Evolutionary conservation across 192 early-diverging fungal genomes (phyloP).

Genomic region (Backusella liffmaniae): DNA sequence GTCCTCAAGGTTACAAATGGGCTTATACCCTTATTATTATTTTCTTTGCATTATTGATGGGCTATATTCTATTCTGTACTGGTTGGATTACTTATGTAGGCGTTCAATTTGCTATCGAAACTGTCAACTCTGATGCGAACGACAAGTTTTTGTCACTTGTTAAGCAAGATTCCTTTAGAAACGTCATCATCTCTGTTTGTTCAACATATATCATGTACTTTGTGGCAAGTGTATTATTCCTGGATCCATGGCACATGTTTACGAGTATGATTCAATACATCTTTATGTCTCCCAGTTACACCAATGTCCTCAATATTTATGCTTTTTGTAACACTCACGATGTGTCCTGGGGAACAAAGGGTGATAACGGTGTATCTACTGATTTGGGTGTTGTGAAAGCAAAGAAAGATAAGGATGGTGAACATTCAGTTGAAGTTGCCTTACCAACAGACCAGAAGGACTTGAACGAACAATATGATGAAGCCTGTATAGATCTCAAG

Average conservation of each 20-base stretch:
- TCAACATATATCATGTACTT: conserved; percentile 72
- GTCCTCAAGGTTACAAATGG: conserved; percentile 86
- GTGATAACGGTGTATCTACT: conserved; percentile 57
- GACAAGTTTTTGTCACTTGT: conserved; percentile 35
- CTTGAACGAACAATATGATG: conserved; percentile 83
- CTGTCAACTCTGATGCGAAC: conserved; percentile 15
- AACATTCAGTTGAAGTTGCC: conserved; percentile 48
- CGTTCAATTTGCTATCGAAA: conserved; percentile 14
- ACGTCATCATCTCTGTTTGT: conserved; percentile 54
- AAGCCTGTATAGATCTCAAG: conserved; percentile 62
- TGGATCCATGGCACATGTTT: conserved; percentile 81
- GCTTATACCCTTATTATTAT: conserved; percentile 74
- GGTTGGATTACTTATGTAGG: conserved; percentile 30
- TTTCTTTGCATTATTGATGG: conserved; percentile 55
- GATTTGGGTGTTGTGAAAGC: conserved; percentile 53
- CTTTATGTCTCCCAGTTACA: conserved; percentile 74
- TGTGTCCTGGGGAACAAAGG: conserved; percentile 85
- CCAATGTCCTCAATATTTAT: conserved; percentile 80
- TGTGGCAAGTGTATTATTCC: conserved; percentile 58
- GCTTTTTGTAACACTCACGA: conserved; percentile 87
- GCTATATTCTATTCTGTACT: conserved; percentile 37
- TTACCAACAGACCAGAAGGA: conserved; percentile 66
- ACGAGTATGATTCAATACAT: conserved; percentile 69
- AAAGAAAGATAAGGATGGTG: conserved; percentile 45
- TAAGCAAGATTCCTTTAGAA: conserved; percentile 45